Base-by-base conservation (phyloP, 768 basidiomycete genomes). In the Lactifluus hygrophoroides region DNA sequence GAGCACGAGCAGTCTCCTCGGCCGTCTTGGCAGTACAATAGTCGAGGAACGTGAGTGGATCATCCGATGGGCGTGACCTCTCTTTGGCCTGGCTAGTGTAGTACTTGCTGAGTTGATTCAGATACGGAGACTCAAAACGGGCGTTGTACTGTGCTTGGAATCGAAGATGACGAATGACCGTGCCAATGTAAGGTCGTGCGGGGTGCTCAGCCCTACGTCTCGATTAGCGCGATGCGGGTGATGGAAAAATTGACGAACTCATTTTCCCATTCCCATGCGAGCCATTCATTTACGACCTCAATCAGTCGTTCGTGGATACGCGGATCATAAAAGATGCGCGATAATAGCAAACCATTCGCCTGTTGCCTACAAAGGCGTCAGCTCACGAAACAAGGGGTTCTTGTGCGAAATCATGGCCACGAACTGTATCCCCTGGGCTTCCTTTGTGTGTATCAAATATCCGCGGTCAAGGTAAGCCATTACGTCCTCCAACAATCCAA, bases 1-100 rank as follows among this genome's bases (percentile, higher is more conserved):
- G 72, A 0, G 76, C 76, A 35, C 86, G 78, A 13, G 77, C 73
- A 19, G 72, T 71, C 62, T 94, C 90, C 65, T 86, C 81, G 3
- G 75, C 59, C 14, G 80, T 76, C 27, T 80, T 75, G 28, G 60
- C 32, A 23, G 74, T 68, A 13, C 77, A 74, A 50, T 80, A 75
- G 9, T 63, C 66, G 66, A 90, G 77, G 68, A 88, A 90, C 2
- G 67, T 70, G 51, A 75, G 73, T 0, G 87, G 78, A 16, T 75
- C 61, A 42, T 77, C 71, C 57, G 76, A 64, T 14, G 68, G 60
- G n/a, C 72, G 67, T 0, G 75, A 69, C 27, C 72, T 69, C 37
- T 65, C 62, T 14, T 68, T 61, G 0, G 83, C 83, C 66, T 90
- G 83, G 0, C 64, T 68, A 0, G 70, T 52, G 65, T 87, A 90